A percentile compares a stretch with the other conserved stretches of the same genome.
phyloP scores from a whole-genome alignment of 306 rosid species.

The Sphenostylis stenocarpa region DNA sequence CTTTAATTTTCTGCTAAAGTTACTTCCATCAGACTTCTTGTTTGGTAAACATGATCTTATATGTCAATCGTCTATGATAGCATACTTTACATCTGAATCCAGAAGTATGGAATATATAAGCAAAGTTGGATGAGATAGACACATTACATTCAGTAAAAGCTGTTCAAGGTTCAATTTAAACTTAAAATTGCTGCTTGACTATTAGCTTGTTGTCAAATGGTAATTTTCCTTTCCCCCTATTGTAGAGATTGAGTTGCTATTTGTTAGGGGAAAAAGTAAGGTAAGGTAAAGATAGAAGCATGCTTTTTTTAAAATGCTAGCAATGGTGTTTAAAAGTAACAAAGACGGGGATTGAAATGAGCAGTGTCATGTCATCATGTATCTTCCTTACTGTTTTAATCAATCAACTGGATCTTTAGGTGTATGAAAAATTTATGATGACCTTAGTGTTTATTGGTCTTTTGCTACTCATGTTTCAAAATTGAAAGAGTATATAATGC shows the following conservation, averaged over 20 bases:
- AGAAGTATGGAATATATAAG: background rate
- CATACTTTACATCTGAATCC: constrained; percentile 14
- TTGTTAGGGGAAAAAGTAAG: background rate
- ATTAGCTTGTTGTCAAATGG: background rate
- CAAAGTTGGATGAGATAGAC: background rate
- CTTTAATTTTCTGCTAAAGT: background rate
- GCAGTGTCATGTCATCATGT: background rate
- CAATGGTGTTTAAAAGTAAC: background rate
- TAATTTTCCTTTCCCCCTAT: background rate
- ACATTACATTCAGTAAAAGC: background rate
- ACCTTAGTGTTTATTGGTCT: background rate
- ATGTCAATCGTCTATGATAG: background rate
- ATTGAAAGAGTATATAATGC: background rate
- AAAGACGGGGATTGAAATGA: background rate
- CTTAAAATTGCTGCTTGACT: background rate
- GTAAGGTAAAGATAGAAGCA: background rate
- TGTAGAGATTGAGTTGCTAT: background rate
- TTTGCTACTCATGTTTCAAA: constrained; percentile 7
- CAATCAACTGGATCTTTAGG: constrained; percentile 21
- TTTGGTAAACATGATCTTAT: background rate
- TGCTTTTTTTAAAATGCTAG: background rate
- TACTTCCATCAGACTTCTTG: background rate
- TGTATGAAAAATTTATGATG: background rate
- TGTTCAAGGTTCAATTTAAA: background rate
- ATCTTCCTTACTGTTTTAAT: background rate